These are phyloP conservation scores for Acrocalymma vagum DNA, from an alignment of 2,329 filamentous ascomycete species.

Conservation along the genomic window DNA sequence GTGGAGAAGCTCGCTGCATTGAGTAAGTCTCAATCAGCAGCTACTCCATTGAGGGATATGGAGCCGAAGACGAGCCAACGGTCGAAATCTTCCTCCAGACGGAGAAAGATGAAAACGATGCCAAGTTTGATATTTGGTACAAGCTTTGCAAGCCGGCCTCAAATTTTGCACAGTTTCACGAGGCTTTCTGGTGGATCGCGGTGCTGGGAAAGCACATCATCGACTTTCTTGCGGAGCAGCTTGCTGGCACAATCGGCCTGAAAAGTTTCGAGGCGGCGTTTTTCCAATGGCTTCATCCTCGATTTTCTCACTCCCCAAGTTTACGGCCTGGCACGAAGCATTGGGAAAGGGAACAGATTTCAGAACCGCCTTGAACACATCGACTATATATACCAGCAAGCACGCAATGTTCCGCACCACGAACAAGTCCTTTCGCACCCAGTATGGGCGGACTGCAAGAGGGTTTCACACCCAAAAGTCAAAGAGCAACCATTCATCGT, in stretches of 20 bases:
- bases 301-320: slow-evolving; percentile 51
- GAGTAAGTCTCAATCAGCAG: slow-evolving; percentile 63
- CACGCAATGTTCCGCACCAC: slow-evolving; percentile 56
- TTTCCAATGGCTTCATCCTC: slow-evolving; percentile 60
- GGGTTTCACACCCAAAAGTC: slow-evolving; percentile 10
- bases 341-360: slow-evolving; percentile 65
- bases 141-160: slow-evolving; percentile 62
- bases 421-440: slow-evolving; percentile 46
- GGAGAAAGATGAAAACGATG: slow-evolving; percentile 26
- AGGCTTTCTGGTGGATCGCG: slow-evolving; percentile 74
- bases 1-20: slow-evolving; percentile 58
- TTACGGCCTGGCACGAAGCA: slow-evolving; percentile 65
- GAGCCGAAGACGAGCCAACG: slow-evolving; percentile 53
- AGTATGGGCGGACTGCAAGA: slow-evolving; percentile 63
- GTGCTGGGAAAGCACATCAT: slow-evolving; percentile 76
- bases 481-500: slow-evolving; percentile 24
- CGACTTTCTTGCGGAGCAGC: slow-evolving; percentile 63
- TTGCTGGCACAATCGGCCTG: slow-evolving; percentile 55
- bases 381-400: slow-evolving; percentile 72
- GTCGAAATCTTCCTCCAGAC: slow-evolving; percentile 74
- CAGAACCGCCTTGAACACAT: slow-evolving; percentile 66
- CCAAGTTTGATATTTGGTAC: slow-evolving; percentile 67
- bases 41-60: slow-evolving; percentile 74
- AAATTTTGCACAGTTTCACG: slow-evolving; percentile 70
- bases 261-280: slow-evolving; percentile 68